Evolutionary conservation across 2,329 filamentous ascomycete species (phyloP), one percentile per base, ranked within the genome.

Genomic region (Berkeleyomyces basicola): DNA sequence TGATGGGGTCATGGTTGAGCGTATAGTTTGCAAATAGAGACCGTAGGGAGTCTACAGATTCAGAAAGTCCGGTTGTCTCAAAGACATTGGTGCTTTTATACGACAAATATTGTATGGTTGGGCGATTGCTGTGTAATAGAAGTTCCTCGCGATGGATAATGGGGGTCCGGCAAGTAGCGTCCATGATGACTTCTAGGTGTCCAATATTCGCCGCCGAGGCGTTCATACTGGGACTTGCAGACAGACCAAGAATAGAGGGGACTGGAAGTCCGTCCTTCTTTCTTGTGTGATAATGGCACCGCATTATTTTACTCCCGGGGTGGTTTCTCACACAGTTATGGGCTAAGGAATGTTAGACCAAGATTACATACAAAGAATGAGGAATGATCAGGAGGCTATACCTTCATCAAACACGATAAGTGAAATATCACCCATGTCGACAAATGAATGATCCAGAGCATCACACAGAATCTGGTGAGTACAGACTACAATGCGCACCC

Each of bases 351-450:
- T 59, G 42, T 59, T 47, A 59, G 58, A 39, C 14, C 37, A 36
- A 16, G 42, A 7, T 11, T n/a, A 23, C 14, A 14, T 16, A 14
- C n/a, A 59, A 31, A 5, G 42, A 37, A 23, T 1, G 16, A 33
- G 33, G 31, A 23, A 16, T 23, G 9, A 36, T 3, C 2, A 53
- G 7, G n/a, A 3, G 11, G 66, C 73, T 23, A 61, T 70, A 86
- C 88, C 88, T 82, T 96, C 90, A 69, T 96, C 90, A 67, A 95
- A 87, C 0, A 95, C 79, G 14, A 95, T 73, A 3, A 96, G 75
- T 4, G 84, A 78, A 31, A 95, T 72, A 2, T 75, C 76, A 0
- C 75, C 70, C 68, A 95, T 79, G 1, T 71, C 76, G 1, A 95
- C 79, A 70, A 95, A 95, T 0, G 79, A 87, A 72, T 93, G 88